Base-by-base conservation (phyloP, 805 yeast species). In the Kluyveromyces siamensis region DNA sequence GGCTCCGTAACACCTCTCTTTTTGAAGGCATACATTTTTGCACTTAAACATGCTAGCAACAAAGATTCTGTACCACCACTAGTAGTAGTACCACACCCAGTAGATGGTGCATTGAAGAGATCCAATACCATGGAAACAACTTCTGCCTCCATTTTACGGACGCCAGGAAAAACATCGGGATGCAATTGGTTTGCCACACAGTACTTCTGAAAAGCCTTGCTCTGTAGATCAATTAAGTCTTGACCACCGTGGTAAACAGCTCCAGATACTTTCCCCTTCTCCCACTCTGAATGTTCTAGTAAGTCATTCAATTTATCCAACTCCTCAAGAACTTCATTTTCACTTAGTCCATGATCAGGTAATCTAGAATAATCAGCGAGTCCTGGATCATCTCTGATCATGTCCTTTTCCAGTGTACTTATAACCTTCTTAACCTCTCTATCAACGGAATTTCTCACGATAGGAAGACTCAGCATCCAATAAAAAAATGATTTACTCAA, bases 61-160 rank as follows among this genome's bases (percentile, higher is more conserved):
- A 91, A 69, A 1, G 98, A 91, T 66, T 91, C 99, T 0, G 99
- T 90, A 21, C 99, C 99, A 14, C 99, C 99, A 2, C 91, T 82
- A 0, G 95, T 77, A 7, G 93, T 81, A 14, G 98, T 98, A 55
- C 81, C 80, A 27, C 81, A 80, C 1, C 73, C 72, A 1, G 70
- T 55, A 44, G 72, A 69, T 0, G 97, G 96, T 0, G 91, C 96
- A 65, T 90, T 76, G 71, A 84, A 91, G 58, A 90, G 61, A 17
- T 73, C 75, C 53, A 93, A 70, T 6, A 85, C 90, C 98, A 93
- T 93, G 1, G 91, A 73, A 3, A 91, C 97, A 10, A 90, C 87
- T 61, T 93, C 98, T 7, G 96, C 72, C 62, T 91, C 99, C 96
- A 91, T 90, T 65, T 91, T 89, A 40, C 99, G 79, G 8, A 91